phyloP scores from a whole-genome alignment of 2,329 filamentous ascomycete species.

The Calonectria pteridis region DNA sequence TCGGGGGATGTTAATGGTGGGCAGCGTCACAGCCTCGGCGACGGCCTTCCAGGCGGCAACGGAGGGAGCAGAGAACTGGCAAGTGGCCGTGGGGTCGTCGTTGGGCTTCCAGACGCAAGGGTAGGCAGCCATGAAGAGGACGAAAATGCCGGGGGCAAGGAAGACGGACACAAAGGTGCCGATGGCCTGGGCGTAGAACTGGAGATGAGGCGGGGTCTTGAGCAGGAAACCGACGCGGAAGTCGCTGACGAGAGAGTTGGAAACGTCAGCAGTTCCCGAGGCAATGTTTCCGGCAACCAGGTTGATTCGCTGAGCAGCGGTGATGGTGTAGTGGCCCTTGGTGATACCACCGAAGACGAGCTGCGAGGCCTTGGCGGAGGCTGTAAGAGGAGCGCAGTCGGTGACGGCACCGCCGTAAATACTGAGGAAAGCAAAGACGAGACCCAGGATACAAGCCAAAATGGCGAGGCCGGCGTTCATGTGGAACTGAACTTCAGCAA shows the following conservation, averaged over 20 bases:
- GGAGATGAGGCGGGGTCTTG: constrained; percentile 72
- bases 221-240: constrained; percentile 78
- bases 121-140: constrained; percentile 76
- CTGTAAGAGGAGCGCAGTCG: constrained; percentile 72
- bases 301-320: constrained; percentile 73
- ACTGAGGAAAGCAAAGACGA: constrained; percentile 70
- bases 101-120: constrained; percentile 72
- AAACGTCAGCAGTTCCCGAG: constrained; percentile 66
- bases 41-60: constrained; percentile 76
- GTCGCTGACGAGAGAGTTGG: constrained; percentile 68
- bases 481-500: constrained; percentile 64
- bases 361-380: constrained; percentile 76
- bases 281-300: constrained; percentile 72
- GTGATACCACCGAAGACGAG: constrained; percentile 76
- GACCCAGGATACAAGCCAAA: constrained; percentile 66
- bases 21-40: constrained; percentile 70
- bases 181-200: constrained; percentile 75
- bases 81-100: constrained; percentile 52
- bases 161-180: constrained; percentile 75
- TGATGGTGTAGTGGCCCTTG: constrained; percentile 61
- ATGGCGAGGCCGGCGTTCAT: constrained; percentile 70
- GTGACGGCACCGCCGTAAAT: constrained; percentile 67
- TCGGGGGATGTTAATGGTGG: constrained; percentile 66
- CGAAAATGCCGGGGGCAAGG: constrained; percentile 75
- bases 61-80: constrained; percentile 72